Evolutionary conservation across 441 rosid genomes (phyloP).

Genomic region (Adansonia gregorii): DNA sequence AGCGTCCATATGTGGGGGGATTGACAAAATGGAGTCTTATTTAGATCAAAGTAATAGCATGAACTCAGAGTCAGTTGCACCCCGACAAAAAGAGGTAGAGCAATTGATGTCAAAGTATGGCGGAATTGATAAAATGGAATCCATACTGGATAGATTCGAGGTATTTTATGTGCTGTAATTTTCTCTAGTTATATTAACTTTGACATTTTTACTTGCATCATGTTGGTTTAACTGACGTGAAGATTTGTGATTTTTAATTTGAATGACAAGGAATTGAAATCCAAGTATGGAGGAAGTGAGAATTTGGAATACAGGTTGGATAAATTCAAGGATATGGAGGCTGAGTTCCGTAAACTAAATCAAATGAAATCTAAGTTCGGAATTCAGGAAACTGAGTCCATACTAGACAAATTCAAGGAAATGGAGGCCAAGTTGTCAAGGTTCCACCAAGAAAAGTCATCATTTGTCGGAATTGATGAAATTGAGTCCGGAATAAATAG

Average conservation of each 20-base stretch:
- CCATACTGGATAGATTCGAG: too few species aligned
- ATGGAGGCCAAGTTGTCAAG: background rate
- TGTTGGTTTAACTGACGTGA: background rate
- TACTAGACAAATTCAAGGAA: background rate
- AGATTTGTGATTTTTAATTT: background rate
- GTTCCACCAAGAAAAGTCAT: background rate
- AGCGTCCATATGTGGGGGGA: background rate
- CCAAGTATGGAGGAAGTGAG: background rate
- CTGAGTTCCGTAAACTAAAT: background rate
- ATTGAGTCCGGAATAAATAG: background rate
- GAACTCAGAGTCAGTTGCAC: background rate
- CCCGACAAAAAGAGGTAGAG: background rate
- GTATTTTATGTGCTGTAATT: background rate
- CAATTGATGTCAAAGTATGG: too few species aligned
- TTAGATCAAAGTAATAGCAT: background rate
- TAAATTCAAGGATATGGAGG: background rate
- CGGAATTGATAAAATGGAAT: too few species aligned
- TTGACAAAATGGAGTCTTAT: background rate
- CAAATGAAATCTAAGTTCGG: background rate
- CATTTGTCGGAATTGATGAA: background rate
- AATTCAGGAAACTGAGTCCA: background rate
- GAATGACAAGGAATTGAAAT: background rate
- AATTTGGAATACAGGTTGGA: background rate
- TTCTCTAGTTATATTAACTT: background rate
- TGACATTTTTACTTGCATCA: too few species aligned